phyloP scores from a whole-genome alignment of 2,329 filamentous ascomycete genomes.

The Clarireedia paspali region DNA sequence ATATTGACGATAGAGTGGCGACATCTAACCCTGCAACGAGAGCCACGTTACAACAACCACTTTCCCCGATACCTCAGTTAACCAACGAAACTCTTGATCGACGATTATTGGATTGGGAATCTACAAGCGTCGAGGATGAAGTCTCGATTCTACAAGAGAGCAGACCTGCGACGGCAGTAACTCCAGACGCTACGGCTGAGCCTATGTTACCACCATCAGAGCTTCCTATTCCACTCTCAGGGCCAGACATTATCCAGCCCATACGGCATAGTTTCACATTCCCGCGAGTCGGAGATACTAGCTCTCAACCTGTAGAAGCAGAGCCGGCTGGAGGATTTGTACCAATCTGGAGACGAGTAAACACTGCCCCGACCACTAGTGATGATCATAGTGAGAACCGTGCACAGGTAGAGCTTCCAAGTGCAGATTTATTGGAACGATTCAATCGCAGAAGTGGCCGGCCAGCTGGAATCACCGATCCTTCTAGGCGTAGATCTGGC shows the following conservation, averaged over 20 bases:
- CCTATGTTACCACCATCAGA: neutral
- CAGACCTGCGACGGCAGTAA: constrained; percentile 1
- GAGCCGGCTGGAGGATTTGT: constrained; percentile 6
- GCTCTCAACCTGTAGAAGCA: neutral
- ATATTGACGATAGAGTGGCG: neutral
- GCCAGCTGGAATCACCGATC: constrained; percentile 22
- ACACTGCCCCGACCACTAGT: constrained; percentile 16
- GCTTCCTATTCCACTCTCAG: neutral
- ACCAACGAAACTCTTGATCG: constrained; percentile 8
- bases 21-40: constrained; percentile 14
- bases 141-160: constrained; percentile 6
- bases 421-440: constrained; percentile 25
- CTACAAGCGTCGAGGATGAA: constrained; percentile 3
- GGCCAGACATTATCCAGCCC: neutral
- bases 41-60: constrained; percentile 18
- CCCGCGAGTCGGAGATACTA: constrained; percentile 13
- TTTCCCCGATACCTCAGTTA: constrained; percentile 21
- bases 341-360: constrained; percentile 16
- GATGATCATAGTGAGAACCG: neutral
- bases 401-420: constrained; percentile 17
- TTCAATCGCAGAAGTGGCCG: constrained; percentile 27
- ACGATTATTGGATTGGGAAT: constrained; percentile 15
- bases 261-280: neutral
- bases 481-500: constrained; percentile 21
- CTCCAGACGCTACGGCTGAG: neutral